A percentile compares a stretch with the other conserved stretches of the same genome.
phyloP scores from a whole-genome alignment of 176 grass and related monocot species.

The Paspalum vaginatum region DNA sequence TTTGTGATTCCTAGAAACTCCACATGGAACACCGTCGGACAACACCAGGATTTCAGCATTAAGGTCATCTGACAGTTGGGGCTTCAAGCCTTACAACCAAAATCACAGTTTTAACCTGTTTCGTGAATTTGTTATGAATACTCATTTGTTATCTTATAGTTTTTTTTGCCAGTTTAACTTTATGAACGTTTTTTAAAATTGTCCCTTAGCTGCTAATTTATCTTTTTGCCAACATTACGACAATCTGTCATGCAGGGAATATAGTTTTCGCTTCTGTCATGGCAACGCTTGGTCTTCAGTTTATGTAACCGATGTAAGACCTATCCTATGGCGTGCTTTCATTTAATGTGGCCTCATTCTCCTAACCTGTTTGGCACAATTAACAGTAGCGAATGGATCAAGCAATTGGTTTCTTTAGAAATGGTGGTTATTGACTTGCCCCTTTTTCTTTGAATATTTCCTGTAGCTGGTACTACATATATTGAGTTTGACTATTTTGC shows the following conservation, averaged over 20 bases:
- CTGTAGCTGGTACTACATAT: background rate
- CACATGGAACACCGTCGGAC: background rate
- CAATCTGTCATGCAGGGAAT: slow-evolving; percentile 54
- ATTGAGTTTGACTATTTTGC: slow-evolving; percentile 24
- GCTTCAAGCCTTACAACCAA: background rate
- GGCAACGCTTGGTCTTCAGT: slow-evolving; percentile 81
- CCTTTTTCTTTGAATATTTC: background rate
- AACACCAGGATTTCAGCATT: slow-evolving; percentile 2
- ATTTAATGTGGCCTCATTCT: background rate
- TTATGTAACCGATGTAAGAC: slow-evolving; percentile 53
- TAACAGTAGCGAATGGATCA: background rate
- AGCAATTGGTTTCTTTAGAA: background rate
- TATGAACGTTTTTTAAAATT: background rate
- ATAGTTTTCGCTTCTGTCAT: slow-evolving; percentile 86
- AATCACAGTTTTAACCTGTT: background rate
- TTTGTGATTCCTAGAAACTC: background rate
- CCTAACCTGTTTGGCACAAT: background rate
- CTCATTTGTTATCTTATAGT: background rate
- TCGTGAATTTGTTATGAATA: background rate
- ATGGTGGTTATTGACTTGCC: background rate
- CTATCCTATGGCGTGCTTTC: background rate
- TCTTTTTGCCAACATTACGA: slow-evolving; percentile 3
- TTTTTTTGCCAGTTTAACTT: background rate
- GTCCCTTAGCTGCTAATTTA: background rate
- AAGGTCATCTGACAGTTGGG: background rate